Evolutionary conservation across 2,329 filamentous ascomycete genomes (phyloP), one percentile per base, ranked within the genome.

Genomic region (Colletotrichum caudatum): DNA sequence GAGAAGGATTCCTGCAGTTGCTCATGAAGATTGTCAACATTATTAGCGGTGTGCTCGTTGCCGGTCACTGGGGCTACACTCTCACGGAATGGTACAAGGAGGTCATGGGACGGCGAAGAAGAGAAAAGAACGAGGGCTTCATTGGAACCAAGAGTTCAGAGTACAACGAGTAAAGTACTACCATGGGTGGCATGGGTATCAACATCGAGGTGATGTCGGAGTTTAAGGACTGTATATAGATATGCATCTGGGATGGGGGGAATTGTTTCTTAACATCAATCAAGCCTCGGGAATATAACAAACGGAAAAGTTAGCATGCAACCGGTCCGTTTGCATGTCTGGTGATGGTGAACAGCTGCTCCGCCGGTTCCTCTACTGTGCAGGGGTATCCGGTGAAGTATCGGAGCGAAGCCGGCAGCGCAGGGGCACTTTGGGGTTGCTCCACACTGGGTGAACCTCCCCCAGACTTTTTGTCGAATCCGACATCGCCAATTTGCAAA

Each of bases 61-160:
- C 95, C 0, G 95, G 95, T 2, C 94, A 97, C 74, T 99, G 96
- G 96, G 88, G 93, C 62, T 98, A 93, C 81, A 94, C 94, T 75
- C 85, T 99, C 74, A 91, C 85, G 60, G 93, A 95, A 74, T 97
- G 94, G 93, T 83, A 87, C 1, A 82, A 81, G 53, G 88, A 89
- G 74, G 85, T 90, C 5, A 74, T 86, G 68, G 87, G 89, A 2
- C 81, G 81, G 74, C 82, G 81, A 75, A 82, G 86, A 73, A 81
- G 84, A 75, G 81, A 85, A 60, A 82, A 80, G 69, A 81, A 79
- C 51, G 82, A 74, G 51, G 73, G 73, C 3, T 74, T 74, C 33
- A 74, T 74, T 39, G 73, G 73, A 18, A 73, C 71, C 20, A 67
- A 71, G 48, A 62, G 64, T 50, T 68, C 65, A 46, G 71, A 73